Evolutionary conservation across 108 stramenopile genomes (phyloP).

Genomic region (Cyclotella sp.): DNA sequence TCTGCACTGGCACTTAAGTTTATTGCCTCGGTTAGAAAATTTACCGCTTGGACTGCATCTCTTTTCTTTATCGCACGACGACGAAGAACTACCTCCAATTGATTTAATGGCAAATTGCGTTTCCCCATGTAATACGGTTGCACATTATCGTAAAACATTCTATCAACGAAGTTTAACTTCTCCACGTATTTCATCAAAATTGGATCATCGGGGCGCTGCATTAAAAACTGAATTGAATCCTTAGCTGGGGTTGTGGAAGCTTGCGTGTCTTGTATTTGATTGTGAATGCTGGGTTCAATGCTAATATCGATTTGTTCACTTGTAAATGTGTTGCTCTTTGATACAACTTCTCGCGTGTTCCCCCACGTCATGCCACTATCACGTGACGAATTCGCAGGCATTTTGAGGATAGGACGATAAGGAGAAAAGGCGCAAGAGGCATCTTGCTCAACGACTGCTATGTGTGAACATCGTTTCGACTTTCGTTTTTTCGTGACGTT

Average conservation of each 20-base stretch:
- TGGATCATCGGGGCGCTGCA: constrained; percentile 1
- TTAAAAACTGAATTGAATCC: background rate
- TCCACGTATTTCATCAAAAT: constrained; percentile 29
- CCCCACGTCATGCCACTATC: no score
- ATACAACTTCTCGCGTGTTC: no score
- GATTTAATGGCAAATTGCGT: constrained; percentile 44
- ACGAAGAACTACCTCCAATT: constrained; percentile 48
- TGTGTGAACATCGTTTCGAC: background rate
- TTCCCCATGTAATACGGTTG: constrained; percentile 34
- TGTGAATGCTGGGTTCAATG: background rate
- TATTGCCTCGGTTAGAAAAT: background rate
- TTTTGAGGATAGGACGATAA: background rate
- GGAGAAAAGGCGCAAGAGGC: constrained; percentile 15
- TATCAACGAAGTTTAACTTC: constrained; percentile 21
- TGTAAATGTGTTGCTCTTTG: no score
- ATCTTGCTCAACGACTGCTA: constrained; percentile 9
- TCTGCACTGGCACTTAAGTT: constrained; percentile 4
- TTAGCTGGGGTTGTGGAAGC: background rate
- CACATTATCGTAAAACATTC: constrained; percentile 32
- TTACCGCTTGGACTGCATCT: background rate
- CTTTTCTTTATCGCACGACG: constrained; percentile 43
- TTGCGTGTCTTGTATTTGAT: no score
- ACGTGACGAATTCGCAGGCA: no score
- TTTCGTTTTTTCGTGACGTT: background rate
- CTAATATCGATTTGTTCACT: background rate